phyloP scores from a whole-genome alignment of 2,329 filamentous ascomycete species.

The Rutstroemia sydowiana region DNA sequence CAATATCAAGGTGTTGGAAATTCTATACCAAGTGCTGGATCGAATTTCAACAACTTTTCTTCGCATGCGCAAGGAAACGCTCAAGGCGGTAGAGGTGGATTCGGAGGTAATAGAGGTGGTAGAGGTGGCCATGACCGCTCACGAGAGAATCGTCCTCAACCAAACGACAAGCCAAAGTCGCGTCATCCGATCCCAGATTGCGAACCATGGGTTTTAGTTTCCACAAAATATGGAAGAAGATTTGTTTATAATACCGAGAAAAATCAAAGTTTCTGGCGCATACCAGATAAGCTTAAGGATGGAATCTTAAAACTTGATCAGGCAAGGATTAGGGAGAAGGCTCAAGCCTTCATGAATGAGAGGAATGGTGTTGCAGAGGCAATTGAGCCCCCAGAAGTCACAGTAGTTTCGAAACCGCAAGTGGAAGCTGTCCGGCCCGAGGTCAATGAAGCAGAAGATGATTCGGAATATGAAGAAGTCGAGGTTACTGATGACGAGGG shows the following conservation, averaged over 20 bases:
- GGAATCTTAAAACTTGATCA: conserved; percentile 69
- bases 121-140: conserved; percentile 48
- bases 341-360: conserved; percentile 26
- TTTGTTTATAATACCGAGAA: conserved; percentile 87
- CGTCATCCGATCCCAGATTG: conserved; percentile 73
- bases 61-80: conserved; percentile 14
- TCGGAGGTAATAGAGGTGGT: conserved; percentile 40
- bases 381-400: conserved; percentile 26
- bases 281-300: conserved; percentile 78
- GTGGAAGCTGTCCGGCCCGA: conserved; percentile 9
- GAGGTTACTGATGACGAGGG: conserved; percentile 41
- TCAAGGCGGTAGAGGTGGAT: conserved; percentile 31
- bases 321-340: conserved; percentile 57
- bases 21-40: conserved; percentile 33
- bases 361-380: conserved; percentile 18
- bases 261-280: conserved; percentile 89
- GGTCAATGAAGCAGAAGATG: conserved; percentile 43
- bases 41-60: conserved; percentile 26
- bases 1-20: conserved; percentile 35
- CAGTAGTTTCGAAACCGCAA: conserved; percentile 17
- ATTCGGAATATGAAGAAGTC: conserved; percentile 61
- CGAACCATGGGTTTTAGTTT: conserved; percentile 86
- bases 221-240: conserved; percentile 78
- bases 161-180: conserved; percentile 71
- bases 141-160: conserved; percentile 46